phyloP scores from a whole-genome alignment of 2,329 filamentous ascomycete species.

The Epichloe sylvatica region DNA sequence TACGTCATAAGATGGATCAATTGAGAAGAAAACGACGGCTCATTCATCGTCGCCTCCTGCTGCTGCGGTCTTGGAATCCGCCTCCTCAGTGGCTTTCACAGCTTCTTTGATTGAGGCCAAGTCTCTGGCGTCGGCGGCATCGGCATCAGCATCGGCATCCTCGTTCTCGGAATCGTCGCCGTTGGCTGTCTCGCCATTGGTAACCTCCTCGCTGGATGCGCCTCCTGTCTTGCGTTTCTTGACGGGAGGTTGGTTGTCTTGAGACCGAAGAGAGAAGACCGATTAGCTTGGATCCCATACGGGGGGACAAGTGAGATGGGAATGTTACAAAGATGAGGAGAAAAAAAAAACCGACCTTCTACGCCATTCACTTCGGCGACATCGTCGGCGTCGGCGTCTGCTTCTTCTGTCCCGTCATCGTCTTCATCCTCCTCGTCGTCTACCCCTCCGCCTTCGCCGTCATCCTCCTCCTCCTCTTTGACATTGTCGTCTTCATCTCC shows the following conservation, averaged over 20 bases:
- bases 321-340: background rate
- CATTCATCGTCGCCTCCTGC: conserved; percentile 18
- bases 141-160: conserved; percentile 17
- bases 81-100: conserved; percentile 13
- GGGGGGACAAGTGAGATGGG: background rate
- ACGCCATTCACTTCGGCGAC: conserved; percentile 18
- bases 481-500: conserved; percentile 28
- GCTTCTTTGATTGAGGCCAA: conserved; percentile 14
- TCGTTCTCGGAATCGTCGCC: conserved; percentile 16
- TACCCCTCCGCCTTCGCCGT: conserved; percentile 15
- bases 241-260: conserved; percentile 30
- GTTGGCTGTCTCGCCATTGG: conserved; percentile 22
- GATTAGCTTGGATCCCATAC: background rate
- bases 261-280: background rate
- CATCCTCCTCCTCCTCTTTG: conserved; percentile 25
- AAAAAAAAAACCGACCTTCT: conserved; percentile 18
- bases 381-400: conserved; percentile 6
- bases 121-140: conserved; percentile 9
- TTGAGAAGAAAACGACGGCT: background rate
- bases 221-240: conserved; percentile 38
- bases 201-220: conserved; percentile 15
- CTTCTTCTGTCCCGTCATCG: conserved; percentile 8
- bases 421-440: conserved; percentile 12
- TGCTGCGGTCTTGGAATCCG: conserved; percentile 16
- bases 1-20: background rate